Evolutionary conservation across 2,329 filamentous ascomycete species (phyloP).

Genomic region (Arthrocladium fulminans): DNA sequence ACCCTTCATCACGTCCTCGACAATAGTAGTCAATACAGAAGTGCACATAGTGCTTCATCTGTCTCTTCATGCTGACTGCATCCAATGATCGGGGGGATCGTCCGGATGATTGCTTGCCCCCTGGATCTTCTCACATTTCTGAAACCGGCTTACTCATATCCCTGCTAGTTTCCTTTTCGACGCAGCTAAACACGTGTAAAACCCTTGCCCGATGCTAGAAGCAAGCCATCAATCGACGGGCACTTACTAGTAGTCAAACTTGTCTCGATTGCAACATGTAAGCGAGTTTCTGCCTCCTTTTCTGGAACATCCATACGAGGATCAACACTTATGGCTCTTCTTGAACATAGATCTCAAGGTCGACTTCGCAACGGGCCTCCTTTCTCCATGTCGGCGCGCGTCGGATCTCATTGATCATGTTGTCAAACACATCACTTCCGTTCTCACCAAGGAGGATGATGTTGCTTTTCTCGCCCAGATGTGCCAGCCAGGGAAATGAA

Average conservation of each 20-base stretch:
- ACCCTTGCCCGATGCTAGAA: neutral
- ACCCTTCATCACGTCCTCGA: too few relatives aligned
- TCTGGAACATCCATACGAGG: neutral
- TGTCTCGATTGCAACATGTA: too few relatives aligned
- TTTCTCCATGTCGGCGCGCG: slow-evolving; percentile 14
- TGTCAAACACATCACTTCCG: slow-evolving; percentile 11
- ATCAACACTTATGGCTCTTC: neutral
- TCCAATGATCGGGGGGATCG: too few relatives aligned
- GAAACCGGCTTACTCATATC: too few relatives aligned
- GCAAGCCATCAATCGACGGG: neutral
- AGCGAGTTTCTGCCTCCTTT: too few relatives aligned
- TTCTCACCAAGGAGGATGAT: slow-evolving; percentile 16
- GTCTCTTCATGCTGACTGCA: too few relatives aligned
- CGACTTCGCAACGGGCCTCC: neutral
- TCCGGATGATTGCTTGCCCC: neutral
- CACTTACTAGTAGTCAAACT: neutral
- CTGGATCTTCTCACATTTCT: too few relatives aligned
- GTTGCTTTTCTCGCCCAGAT: slow-evolving; percentile 2
- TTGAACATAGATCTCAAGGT: neutral
- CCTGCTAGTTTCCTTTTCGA: neutral
- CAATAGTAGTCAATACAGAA: neutral
- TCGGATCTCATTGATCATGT: slow-evolving; percentile 16
- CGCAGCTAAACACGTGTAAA: neutral
- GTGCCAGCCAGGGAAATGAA: slow-evolving; percentile 16
- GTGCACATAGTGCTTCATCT: too few relatives aligned